Evolutionary conservation across 768 basidiomycete genomes (phyloP).

Genomic region (Naganishia kalamii): DNA sequence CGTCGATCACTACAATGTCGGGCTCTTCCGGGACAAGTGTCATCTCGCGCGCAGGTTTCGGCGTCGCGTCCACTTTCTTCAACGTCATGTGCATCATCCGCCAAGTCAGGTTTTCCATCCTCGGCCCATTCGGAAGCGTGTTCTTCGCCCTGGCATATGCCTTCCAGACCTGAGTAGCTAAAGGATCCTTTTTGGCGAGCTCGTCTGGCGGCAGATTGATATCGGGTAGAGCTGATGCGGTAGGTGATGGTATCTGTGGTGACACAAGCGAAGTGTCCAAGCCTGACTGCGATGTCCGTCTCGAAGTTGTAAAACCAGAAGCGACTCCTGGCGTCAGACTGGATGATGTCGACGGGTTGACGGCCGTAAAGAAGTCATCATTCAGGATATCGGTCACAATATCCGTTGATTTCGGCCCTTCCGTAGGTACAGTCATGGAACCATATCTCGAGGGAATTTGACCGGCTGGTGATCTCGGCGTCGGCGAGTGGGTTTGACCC

Average conservation of each 20-base stretch:
- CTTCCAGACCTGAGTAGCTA: constrained; percentile 95
- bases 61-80: constrained; percentile 56
- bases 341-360: constrained; percentile 25
- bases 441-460: background rate
- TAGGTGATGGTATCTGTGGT: constrained; percentile 20
- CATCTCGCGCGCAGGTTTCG: background rate
- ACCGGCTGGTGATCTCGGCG: background rate
- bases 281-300: constrained; percentile 30
- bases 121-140: constrained; percentile 78
- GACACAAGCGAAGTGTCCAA: constrained; percentile 24
- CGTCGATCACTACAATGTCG: constrained; percentile 22
- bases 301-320: constrained; percentile 26
- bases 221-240: constrained; percentile 3
- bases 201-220: constrained; percentile 26
- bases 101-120: constrained; percentile 99
- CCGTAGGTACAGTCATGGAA: background rate
- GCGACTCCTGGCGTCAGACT: constrained; percentile 15
- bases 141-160: constrained; percentile 88
- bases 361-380: constrained; percentile 39
- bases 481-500: constrained; percentile 8
- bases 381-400: constrained; percentile 39
- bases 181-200: constrained; percentile 63
- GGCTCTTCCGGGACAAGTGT: constrained; percentile 31
- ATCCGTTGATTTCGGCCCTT: constrained; percentile 17
- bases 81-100: constrained; percentile 95